Evolutionary conservation across 164 flowering plant genomes (phyloP).

Genomic region (Magnolia changhungtana): DNA sequence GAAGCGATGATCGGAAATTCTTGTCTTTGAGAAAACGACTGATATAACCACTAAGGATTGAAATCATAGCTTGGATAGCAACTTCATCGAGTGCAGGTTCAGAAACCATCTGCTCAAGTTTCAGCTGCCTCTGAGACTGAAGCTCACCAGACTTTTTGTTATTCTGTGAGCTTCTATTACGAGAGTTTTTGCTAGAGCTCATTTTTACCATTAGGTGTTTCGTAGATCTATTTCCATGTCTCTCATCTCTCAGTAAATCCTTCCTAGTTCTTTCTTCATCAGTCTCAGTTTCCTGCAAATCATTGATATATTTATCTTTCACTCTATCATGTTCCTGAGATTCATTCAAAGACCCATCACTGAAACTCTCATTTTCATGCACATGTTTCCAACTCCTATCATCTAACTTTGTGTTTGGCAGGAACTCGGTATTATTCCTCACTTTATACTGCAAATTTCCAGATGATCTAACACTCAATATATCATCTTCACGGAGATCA

Average conservation of each 20-base stretch:
- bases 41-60: conserved; percentile 49
- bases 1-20: conserved; percentile 40
- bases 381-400: conserved; percentile 31
- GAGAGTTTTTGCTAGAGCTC: conserved; percentile 11
- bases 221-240: conserved; percentile 8
- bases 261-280: conserved; percentile 16
- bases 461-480: background rate
- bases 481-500: conserved; percentile 18
- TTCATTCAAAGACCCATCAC: conserved; percentile 11
- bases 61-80: conserved; percentile 62
- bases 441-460: conserved; percentile 7
- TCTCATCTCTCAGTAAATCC: conserved; percentile 15
- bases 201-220: conserved; percentile 14
- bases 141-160: conserved; percentile 23
- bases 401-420: conserved; percentile 14
- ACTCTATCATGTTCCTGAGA: conserved; percentile 13
- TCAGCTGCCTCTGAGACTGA: conserved; percentile 18
- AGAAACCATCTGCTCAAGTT: conserved; percentile 13
- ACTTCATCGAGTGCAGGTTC: conserved; percentile 62
- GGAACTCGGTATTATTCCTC: conserved; percentile 18
- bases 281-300: conserved; percentile 3
- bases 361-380: conserved; percentile 17
- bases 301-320: background rate
- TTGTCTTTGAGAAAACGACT: conserved; percentile 44
- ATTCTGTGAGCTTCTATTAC: conserved; percentile 19